Base-by-base conservation (phyloP, 495 filamentous ascomycete species). In the Friedmanniomyces endolithicus region DNA sequence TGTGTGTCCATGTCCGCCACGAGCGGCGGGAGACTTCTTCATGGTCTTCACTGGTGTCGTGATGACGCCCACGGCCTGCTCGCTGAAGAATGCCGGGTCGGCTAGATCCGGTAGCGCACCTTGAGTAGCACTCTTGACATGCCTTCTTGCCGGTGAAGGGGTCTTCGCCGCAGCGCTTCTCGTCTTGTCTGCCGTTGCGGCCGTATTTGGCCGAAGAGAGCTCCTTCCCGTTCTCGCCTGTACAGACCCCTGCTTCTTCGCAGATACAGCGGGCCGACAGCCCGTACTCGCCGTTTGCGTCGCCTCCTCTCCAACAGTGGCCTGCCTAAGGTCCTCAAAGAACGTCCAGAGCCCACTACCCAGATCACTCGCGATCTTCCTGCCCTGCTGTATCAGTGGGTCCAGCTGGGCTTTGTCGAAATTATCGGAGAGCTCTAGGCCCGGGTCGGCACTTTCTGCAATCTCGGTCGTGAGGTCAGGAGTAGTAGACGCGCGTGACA, bases 281-380 rank as follows among this genome's bases (percentile, higher is more conserved):
- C 23, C 3, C 20, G 11, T 20, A 20, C 19, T 29, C 12, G 11
- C 23, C 35, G n/a, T n/a, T n/a, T 54, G 55, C 1, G 56, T 80
- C 11, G 79, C 86, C 68, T 97, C 92, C 29, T 97, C 92, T 37
- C 90, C 92, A 12, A 96, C 87, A 1, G 92, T 94, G 14, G 88
- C 92, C 70, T 98, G 92, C 58, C 88, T 76, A 24, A 98, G 77
- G 68, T 97, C 92, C 64, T 97, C 92, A 57, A 96, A 77, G 67
- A 97, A 98, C 14, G 88, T 95, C 87, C 87, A 92, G n/a, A 97
- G 71, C 0, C 92, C 92, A 39, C 89, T 81, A 58, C 83, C 83
- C 62, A 98, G 78, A 67, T 94, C 92, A 9, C 84, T 85, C 1
- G 92, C 90, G 67, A 97, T 86, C 65, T 94, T 87, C 64, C 89